Evolutionary conservation across 768 basidiomycete species (phyloP), one percentile per base, ranked within the genome.

Genomic region (Auricularia cornea): DNA sequence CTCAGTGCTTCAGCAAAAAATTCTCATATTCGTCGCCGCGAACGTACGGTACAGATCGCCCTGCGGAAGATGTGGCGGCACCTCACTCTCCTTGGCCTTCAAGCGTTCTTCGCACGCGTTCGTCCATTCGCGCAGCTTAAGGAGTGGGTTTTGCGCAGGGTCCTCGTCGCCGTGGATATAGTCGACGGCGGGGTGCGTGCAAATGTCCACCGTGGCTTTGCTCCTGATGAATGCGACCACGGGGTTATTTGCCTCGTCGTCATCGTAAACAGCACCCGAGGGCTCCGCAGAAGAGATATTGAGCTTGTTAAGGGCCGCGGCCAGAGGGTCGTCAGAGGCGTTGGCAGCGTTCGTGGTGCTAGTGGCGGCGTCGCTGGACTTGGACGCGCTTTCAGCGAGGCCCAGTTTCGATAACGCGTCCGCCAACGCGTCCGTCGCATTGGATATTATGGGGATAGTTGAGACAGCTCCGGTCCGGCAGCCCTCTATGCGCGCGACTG

Each of bases 11-110:
- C 35, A 44, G 41, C 32, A 14, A n/a, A 57, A n/a, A n/a, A n/a
- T n/a, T n/a, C n/a, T 23, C 59, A 59, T 40, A 38, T 31, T 44
- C 61, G 20, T 33, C 20, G 38, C 28, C 8, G 23, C 6, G 28
- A 3, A 78, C 88, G 69, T 72, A 92, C 92, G 76, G 72, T 94
- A 96, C 20, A 97, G 71, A 73, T 97, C 94, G 18, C 88, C 87
- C 68, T 92, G 92, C 2, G 86, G 76, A 12, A 88, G 74, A 4
- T 80, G 82, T 30, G 78, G 74, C 0, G 94, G 93, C 52, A 97
- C 92, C 72, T 95, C 94, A 6, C 84, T 87, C 31, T 79, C 81
- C 3, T 83, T 86, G 23, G 77, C 74, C 0, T 70, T 68, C n/a
- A 94, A 83, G 67, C 86, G 88, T 29, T 83, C 80, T 54, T 74